phyloP scores from a whole-genome alignment of 306 rosid genomes.

The Acacia crassicarpa region DNA sequence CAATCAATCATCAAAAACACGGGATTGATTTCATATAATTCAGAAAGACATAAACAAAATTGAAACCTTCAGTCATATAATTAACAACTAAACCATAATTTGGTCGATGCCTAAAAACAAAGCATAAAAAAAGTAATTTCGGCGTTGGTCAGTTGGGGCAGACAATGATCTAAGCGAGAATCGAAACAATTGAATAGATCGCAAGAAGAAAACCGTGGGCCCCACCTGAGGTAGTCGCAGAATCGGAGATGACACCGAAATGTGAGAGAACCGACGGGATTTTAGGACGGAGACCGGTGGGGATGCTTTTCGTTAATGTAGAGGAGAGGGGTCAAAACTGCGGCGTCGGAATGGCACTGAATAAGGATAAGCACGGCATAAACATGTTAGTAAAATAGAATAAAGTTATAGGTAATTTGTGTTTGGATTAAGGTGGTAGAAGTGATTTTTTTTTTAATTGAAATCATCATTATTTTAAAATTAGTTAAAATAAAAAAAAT shows the following conservation, averaged over 20 bases:
- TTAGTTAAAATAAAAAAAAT: too few relatives aligned
- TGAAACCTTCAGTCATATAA: slow-evolving; percentile 12
- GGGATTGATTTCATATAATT: neutral
- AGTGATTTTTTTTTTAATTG: too few relatives aligned
- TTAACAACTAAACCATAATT: slow-evolving; percentile 26
- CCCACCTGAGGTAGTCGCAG: slow-evolving; percentile 37
- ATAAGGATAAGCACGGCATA: slow-evolving; percentile 4
- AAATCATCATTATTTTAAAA: too few relatives aligned
- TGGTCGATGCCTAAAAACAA: neutral
- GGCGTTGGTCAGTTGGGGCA: slow-evolving; percentile 3
- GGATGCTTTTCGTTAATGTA: slow-evolving; percentile 21
- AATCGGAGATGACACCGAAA: slow-evolving; percentile 11
- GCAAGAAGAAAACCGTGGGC: neutral
- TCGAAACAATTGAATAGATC: neutral
- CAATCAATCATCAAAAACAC: neutral
- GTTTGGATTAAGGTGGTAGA: too few relatives aligned
- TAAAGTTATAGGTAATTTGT: too few relatives aligned
- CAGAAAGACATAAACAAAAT: slow-evolving; percentile 17
- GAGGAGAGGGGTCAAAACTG: slow-evolving; percentile 32
- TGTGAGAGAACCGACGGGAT: slow-evolving; percentile 9
- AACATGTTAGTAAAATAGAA: too few relatives aligned
- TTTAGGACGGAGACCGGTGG: slow-evolving; percentile 31
- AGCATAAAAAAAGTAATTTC: slow-evolving; percentile 2
- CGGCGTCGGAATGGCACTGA: slow-evolving; percentile 19
- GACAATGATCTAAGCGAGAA: slow-evolving; percentile 3